Conservation (phyloP, 169 alveolate genomes). For the Plasmodium inui region DNA sequence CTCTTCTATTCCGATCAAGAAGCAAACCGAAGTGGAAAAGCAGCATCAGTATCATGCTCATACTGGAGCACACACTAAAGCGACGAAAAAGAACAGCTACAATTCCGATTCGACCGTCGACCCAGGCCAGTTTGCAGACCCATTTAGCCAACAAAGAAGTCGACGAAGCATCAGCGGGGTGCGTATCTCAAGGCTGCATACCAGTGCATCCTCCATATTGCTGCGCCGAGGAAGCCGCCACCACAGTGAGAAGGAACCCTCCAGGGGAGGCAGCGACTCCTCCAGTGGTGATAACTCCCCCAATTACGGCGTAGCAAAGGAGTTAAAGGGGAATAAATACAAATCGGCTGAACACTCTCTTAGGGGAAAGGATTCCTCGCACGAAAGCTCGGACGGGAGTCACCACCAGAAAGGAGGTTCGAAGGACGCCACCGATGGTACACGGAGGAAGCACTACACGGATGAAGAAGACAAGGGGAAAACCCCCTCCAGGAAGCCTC, state of each 20-base stretch:
- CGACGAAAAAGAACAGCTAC: background rate
- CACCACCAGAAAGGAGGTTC: background rate
- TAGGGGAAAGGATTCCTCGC: background rate
- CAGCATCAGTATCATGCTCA: background rate
- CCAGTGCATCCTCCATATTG: background rate
- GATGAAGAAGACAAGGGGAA: background rate
- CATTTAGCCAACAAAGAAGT: background rate
- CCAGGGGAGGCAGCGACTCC: background rate
- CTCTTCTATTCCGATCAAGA: background rate
- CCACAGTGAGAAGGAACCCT: background rate
- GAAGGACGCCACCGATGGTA: background rate
- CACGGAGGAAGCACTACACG: background rate
- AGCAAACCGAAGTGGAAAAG: background rate
- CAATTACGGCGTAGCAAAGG: background rate
- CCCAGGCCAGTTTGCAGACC: background rate
- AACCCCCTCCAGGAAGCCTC: background rate
- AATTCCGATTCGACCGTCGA: conserved; percentile 16
- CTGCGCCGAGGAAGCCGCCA: background rate
- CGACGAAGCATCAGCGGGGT: background rate
- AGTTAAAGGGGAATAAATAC: background rate
- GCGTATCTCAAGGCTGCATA: background rate
- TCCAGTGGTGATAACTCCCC: background rate
- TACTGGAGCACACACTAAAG: background rate
- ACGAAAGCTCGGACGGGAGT: background rate
- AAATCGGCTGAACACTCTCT: background rate